These are phyloP conservation scores for Silybum marianum DNA, from an alignment of 129 eudicot species.

Conservation along the genomic window DNA sequence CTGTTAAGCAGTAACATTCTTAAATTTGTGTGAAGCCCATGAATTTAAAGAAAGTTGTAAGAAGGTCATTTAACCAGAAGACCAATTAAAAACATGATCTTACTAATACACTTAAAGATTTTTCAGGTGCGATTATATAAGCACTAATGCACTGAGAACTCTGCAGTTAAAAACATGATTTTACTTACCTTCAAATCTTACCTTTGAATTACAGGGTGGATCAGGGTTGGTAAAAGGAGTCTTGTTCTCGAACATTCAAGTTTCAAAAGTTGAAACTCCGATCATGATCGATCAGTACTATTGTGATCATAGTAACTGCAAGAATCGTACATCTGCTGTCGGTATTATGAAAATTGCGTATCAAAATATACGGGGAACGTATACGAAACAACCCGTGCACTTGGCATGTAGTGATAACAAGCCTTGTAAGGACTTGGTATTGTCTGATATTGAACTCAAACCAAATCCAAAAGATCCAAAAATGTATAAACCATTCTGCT, in stretches of 20 bases:
- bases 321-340: constrained; percentile 70
- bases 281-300: constrained; percentile 86
- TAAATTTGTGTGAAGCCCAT: neutral
- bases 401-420: constrained; percentile 82
- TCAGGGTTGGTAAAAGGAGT: constrained; percentile 70
- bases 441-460: constrained; percentile 54
- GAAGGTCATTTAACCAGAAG: neutral
- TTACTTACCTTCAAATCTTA: neutral
- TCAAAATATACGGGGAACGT: constrained; percentile 72
- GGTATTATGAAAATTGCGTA: constrained; percentile 64
- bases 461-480: constrained; percentile 50
- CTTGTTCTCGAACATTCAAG: constrained; percentile 70
- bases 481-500: constrained; percentile 68
- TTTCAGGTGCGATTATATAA: too few species aligned
- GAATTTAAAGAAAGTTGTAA: neutral
- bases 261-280: constrained; percentile 69
- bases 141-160: too few species aligned
- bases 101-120: too few species aligned
- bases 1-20: neutral
- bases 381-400: constrained; percentile 78
- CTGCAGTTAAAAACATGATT: too few species aligned
- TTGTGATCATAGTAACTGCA: constrained; percentile 74
- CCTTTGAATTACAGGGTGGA: constrained; percentile 61
- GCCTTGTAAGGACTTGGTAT: constrained; percentile 69
- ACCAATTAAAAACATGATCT: too few species aligned